Base-by-base conservation (phyloP, 1,284 basidiomycete genomes). In the Hymenochaete sp. region DNA sequence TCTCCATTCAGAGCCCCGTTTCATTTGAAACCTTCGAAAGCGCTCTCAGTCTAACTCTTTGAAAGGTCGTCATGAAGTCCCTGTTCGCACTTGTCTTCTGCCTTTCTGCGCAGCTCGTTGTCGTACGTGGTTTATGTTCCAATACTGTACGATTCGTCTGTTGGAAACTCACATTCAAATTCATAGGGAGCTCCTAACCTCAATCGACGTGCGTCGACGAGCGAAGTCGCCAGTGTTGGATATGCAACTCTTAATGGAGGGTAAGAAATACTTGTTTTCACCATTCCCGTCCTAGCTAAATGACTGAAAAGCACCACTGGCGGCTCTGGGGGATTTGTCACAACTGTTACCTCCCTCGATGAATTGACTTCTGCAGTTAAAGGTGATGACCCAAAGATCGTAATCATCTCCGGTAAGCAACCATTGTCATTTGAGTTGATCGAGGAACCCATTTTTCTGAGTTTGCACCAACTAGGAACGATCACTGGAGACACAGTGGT, bases 231-330 rank as follows among this genome's bases (percentile, higher is more conserved):
- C 14, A 64, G 53, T 40, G 31, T 70, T 16, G 67, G 68, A 28
- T 70, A 67, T 46, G 68, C 67, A 13, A 65, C 65, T 24, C 53
- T 67, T 24, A 67, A 67, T 50, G 65, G 66, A 49, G 66, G 67
- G 66, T 65, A 42, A 41, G 63, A 49, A 6, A 9, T 38, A 42
- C 36, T 37, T 37, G 7, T 19, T 7, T 18, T 19, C 16, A 13
- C 3, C 11, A n/a, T 22, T 27, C 26, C 22, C n/a, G 21, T 6
- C 25, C 32, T 49, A 44, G 29, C 18, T 21, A 2, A 2, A 16
- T 6, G 26, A 27, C 16, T 47, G 44, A 29, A 22, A 42, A 70
- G 69, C 27, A 71, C 70, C 0, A 60, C 63, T 31, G 70, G 69
- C 14, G 70, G 70, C 21, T 64, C 62, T 38, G 68, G 69, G 24